Base-by-base conservation (phyloP, 306 rosid species). In the Ammopiptanthus mongolicus region DNA sequence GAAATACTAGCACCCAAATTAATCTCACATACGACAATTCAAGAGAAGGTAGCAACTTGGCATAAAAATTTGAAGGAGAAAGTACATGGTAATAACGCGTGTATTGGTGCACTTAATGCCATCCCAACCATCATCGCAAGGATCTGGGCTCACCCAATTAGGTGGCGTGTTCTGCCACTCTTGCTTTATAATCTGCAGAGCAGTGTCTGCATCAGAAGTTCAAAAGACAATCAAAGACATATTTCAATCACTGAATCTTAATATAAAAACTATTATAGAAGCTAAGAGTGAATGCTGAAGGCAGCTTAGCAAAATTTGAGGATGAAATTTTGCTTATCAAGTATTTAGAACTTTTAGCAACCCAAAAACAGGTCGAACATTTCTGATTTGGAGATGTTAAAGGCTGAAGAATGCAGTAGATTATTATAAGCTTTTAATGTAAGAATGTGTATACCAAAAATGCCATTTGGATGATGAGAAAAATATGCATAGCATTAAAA, bases 41-140 rank as follows among this genome's bases (percentile, higher is more conserved):
- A 52, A 51, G n/a, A 77, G 18, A 72, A 76, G 56, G 10, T 56
- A 68, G 78, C 36, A 69, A 47, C 56, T 46, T 77, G 41, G 48
- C 8, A 7, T 47, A 39, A 68, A 50, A 73, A 47, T 23, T 55
- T 74, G 15, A 7, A 67, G 63, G 80, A 55, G 55, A 62, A 21
- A 73, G 72, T 81, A 86, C 87, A 86, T 70, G 75, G 78, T 19
- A 34, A 41, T 81, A 63, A 86, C 46, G 2, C 82, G 84, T 50
- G 80, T 23, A 31, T 75, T 39, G 31, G 1, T 9, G 71, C 90
- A 86, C 57, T 46, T 34, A 72, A 86, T 83, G 48, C 86, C 87
- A 0, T 12, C 78, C 90, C 90, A 86, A 18, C 10, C 15, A 39
- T 33, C 79, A 22, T 69, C 85, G 34, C 86, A 84, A 66, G 87